Base-by-base conservation (phyloP, 208 protist genomes). In the Zelonia costaricensis region DNA sequence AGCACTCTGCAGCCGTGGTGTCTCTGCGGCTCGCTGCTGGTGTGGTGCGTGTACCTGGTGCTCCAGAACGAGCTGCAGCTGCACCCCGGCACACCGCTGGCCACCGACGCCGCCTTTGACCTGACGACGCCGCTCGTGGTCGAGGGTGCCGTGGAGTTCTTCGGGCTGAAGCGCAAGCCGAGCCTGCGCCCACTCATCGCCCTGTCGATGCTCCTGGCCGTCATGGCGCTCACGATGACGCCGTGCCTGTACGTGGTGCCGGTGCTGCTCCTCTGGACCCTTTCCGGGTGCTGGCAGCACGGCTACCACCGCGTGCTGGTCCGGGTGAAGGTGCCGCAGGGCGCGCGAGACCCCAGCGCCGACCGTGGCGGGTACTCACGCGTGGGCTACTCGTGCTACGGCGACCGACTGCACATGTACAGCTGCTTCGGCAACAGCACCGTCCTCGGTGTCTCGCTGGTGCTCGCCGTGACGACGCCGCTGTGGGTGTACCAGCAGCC, bases 301-400 rank as follows among this genome's bases (percentile, higher is more conserved):
- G 62, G 63, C 13, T 67, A 80, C 68, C 42, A 42, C 5, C 79
- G 71, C 30, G 76, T 86, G 3, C 49, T 80, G 25, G 83, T 84
- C 44, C 59, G 49, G 47, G 20, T 75, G 56, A 60, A 58, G 55
- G 30, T 20, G 8, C 16, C 28, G 5, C 22, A 30, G 10, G 47
- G 40, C 5, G 43, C 10, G 12, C 40, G 5, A 43, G 44, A 43
- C 13, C 15, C 28, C 5, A 33, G 25, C 3, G 43, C 33, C 18
- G 31, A 42, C 43, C 4, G 3, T 4, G 27, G 73, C 47, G 40
- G 22, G n/a, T 74, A 39, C 31, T 30, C 67, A 3, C 63, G 52
- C 20, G 48, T 83, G 1, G 82, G 78, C 22, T 82, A 81, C 61
- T 89, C 82, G 10, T 74, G 47, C 60, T 89, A 82, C 64, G 30